Evolutionary conservation across 495 filamentous ascomycete species (phyloP).

Genomic region (Xanthoparmelia taractica): DNA sequence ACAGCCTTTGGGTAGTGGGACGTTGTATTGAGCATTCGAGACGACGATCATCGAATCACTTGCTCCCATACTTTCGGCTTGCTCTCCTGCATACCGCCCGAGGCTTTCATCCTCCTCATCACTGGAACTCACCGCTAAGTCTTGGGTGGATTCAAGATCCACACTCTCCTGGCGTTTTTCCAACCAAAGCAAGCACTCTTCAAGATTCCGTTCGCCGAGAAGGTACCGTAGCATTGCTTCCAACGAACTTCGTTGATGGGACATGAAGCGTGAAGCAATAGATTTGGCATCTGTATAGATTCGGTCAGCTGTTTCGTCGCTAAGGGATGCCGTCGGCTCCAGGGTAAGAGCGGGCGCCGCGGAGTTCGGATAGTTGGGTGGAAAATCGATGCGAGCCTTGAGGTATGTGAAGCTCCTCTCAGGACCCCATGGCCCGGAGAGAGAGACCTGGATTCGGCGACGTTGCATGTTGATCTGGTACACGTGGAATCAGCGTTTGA

Average conservation of each 20-base stretch:
- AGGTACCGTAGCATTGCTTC: constrained; percentile 77
- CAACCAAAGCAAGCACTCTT: constrained; percentile 65
- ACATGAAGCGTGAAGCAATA: constrained; percentile 61
- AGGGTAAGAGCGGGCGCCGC: constrained; percentile 59
- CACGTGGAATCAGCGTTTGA: constrained; percentile 1
- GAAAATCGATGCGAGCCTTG: constrained; percentile 73
- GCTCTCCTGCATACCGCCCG: constrained; percentile 39
- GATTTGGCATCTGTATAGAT: constrained; percentile 59
- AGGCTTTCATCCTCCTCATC: constrained; percentile 74
- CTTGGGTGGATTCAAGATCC: constrained; percentile 44
- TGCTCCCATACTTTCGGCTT: constrained; percentile 41
- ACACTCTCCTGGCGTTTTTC: constrained; percentile 47
- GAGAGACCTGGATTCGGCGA: constrained; percentile 62
- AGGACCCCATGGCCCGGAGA: constrained; percentile 80
- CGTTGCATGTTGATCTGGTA: constrained; percentile 52
- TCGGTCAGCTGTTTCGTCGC: constrained; percentile 56
- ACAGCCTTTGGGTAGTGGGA: constrained; percentile 66
- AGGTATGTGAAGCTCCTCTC: constrained; percentile 65
- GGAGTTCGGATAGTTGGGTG: constrained; percentile 62
- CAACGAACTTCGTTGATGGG: constrained; percentile 65
- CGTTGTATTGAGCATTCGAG: constrained; percentile 63
- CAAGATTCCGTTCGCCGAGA: constrained; percentile 70
- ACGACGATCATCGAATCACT: constrained; percentile 47
- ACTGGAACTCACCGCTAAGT: constrained; percentile 64
- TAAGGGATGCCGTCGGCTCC: constrained; percentile 72